Evolutionary conservation across 495 filamentous ascomycete genomes (phyloP).

Genomic region (Articulospora tetracladia): DNA sequence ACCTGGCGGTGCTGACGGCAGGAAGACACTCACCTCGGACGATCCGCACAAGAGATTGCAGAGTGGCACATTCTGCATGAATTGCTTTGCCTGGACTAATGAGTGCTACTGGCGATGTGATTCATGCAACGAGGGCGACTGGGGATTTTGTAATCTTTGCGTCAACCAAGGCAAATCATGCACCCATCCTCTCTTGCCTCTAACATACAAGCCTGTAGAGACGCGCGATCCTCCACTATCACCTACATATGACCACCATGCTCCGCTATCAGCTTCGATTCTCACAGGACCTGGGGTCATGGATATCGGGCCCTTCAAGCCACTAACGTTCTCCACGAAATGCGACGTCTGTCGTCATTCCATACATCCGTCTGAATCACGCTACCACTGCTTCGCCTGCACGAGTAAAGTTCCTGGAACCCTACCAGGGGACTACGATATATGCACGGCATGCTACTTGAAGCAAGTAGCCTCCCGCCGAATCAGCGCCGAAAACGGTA

Average conservation of each 20-base stretch:
- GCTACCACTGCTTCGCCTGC: slow-evolving; percentile 68
- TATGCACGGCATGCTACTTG: slow-evolving; percentile 74
- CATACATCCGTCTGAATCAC: slow-evolving; percentile 61
- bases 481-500: slow-evolving; percentile 70
- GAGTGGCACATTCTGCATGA: slow-evolving; percentile 77
- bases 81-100: slow-evolving; percentile 67
- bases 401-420: slow-evolving; percentile 39
- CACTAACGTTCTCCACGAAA: slow-evolving; percentile 61
- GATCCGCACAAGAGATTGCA: slow-evolving; percentile 64
- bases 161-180: slow-evolving; percentile 75
- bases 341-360: slow-evolving; percentile 72
- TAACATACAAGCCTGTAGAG: slow-evolving; percentile 38
- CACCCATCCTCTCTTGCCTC: slow-evolving; percentile 70
- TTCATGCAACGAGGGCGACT: slow-evolving; percentile 81
- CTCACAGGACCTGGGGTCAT: slow-evolving; percentile 34
- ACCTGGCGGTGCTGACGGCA: slow-evolving; percentile 43
- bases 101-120: slow-evolving; percentile 82
- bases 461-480: slow-evolving; percentile 54
- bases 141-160: slow-evolving; percentile 84
- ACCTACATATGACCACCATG: slow-evolving; percentile 14
- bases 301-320: slow-evolving; percentile 38
- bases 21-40: slow-evolving; percentile 53
- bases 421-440: slow-evolving; percentile 74
- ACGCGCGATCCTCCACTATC: slow-evolving; percentile 17
- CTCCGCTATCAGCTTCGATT: slow-evolving; percentile 30